Evolutionary conservation across 2,329 filamentous ascomycete species (phyloP).

Genomic region (Xylariaceae sp.): DNA sequence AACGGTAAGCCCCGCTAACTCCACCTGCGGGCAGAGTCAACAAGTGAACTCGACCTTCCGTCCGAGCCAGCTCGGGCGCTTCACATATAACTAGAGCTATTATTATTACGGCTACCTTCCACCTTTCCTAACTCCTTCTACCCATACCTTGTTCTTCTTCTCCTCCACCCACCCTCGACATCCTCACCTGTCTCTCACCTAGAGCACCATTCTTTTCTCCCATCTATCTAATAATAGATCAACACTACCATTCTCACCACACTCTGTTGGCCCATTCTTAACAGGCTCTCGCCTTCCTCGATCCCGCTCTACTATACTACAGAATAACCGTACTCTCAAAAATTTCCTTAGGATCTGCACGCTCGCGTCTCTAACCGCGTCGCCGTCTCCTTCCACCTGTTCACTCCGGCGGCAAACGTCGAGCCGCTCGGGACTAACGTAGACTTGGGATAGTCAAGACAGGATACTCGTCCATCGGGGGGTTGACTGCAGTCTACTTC

Average conservation of each 20-base stretch:
- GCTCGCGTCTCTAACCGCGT: not conserved
- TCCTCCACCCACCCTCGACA: conserved; percentile 3
- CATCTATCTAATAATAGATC: not conserved
- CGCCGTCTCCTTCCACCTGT: not conserved
- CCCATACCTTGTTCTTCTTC: conserved; percentile 10
- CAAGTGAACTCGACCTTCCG: not conserved
- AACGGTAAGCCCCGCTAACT: conserved; percentile 15
- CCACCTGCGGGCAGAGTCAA: not conserved
- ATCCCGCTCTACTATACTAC: no score
- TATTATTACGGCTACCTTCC: conserved; percentile 18
- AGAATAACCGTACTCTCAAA: no score
- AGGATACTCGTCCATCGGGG: not conserved
- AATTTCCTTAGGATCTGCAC: no score
- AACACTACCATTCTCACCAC: not conserved
- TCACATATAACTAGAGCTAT: conserved; percentile 1
- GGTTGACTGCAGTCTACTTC: not conserved
- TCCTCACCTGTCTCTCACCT: not conserved
- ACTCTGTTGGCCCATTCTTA: not conserved
- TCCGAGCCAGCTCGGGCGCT: conserved; percentile 1
- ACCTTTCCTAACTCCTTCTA: conserved; percentile 12
- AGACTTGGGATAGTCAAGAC: conserved; percentile 4
- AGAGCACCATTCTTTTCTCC: not conserved
- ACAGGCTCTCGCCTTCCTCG: no score
- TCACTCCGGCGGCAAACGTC: not conserved
- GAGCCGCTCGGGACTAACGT: not conserved